phyloP scores from a whole-genome alignment of 2,329 filamentous ascomycete genomes.

The Diaporthe aspalathi region DNA sequence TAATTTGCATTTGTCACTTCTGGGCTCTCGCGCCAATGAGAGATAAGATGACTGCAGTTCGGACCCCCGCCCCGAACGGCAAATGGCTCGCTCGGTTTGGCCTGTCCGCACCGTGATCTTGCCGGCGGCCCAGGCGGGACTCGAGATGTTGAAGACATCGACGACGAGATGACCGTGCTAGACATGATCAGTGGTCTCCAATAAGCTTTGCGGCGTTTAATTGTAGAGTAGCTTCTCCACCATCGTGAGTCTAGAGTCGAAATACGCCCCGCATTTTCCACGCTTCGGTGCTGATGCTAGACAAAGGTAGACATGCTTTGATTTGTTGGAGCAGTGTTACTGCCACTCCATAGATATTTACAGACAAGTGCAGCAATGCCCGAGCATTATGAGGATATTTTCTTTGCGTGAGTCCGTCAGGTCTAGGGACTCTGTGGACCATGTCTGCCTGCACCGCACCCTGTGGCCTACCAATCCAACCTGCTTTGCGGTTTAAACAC shows the following conservation, averaged over 20 bases:
- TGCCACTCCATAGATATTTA: not conserved
- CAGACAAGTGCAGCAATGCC: not conserved
- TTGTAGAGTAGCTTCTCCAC: not conserved
- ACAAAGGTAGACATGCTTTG: not conserved
- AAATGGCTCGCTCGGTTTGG: conserved; percentile 24
- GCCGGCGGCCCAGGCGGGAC: conserved; percentile 29
- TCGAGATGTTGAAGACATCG: not conserved
- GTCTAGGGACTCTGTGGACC: conserved; percentile 5
- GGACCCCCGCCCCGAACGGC: conserved; percentile 23
- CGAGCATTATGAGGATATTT: not conserved
- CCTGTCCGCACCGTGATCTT: conserved; percentile 4
- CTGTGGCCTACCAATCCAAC: conserved; percentile 17
- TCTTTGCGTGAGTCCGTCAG: not conserved
- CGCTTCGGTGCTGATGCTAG: not conserved
- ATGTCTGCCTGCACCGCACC: conserved; percentile 12
- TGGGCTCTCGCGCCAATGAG: conserved; percentile 23
- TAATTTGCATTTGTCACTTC: conserved; percentile 23
- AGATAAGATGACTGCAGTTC: conserved; percentile 11
- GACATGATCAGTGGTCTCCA: not conserved
- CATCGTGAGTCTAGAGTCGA: conserved; percentile 1
- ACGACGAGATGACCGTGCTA: not conserved
- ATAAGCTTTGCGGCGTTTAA: conserved; percentile 7
- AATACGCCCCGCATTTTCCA: not conserved
- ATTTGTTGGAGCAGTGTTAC: not conserved
- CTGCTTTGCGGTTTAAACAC: conserved; percentile 13